These are phyloP conservation scores for Clarireedia monteithiana DNA, from an alignment of 2,329 filamentous ascomycete genomes.

Conservation along the genomic window DNA sequence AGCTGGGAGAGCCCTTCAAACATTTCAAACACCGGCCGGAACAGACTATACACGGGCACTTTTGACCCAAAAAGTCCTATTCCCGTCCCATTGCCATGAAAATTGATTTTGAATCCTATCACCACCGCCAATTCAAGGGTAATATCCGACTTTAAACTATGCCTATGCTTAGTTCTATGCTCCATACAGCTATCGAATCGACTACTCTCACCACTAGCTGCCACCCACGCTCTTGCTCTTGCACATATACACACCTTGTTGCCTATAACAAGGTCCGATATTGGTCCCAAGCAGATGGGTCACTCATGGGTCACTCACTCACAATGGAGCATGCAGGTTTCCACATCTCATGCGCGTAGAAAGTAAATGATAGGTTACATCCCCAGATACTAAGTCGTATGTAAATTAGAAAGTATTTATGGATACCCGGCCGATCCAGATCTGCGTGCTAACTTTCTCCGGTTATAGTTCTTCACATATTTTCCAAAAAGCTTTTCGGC, in stretches of 20 bases:
- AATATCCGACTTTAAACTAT: neutral
- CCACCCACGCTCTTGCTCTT: too few relatives aligned
- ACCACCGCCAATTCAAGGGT: neutral
- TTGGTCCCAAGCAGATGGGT: conserved; percentile 10
- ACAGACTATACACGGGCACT: too few relatives aligned
- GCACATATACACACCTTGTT: too few relatives aligned
- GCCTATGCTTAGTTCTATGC: neutral
- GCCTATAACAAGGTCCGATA: neutral
- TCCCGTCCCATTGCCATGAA: neutral
- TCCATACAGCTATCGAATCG: neutral
- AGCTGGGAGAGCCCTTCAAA: too few relatives aligned
- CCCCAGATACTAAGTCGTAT: neutral
- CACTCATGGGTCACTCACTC: neutral
- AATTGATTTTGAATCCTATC: neutral
- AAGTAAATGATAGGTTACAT: conserved; percentile 2
- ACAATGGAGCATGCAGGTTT: conserved; percentile 3
- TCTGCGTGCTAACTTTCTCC: too few relatives aligned
- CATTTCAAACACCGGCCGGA: too few relatives aligned
- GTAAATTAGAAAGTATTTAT: conserved; percentile 2
- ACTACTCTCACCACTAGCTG: neutral
- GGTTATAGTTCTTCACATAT: neutral
- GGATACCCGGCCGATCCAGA: neutral
- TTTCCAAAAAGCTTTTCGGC: neutral
- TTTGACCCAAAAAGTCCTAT: too few relatives aligned
- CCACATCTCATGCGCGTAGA: conserved; percentile 7